These are phyloP conservation scores for Oenanthe sinensis DNA, from an alignment of 129 eudicot species.

Conservation along the genomic window DNA sequence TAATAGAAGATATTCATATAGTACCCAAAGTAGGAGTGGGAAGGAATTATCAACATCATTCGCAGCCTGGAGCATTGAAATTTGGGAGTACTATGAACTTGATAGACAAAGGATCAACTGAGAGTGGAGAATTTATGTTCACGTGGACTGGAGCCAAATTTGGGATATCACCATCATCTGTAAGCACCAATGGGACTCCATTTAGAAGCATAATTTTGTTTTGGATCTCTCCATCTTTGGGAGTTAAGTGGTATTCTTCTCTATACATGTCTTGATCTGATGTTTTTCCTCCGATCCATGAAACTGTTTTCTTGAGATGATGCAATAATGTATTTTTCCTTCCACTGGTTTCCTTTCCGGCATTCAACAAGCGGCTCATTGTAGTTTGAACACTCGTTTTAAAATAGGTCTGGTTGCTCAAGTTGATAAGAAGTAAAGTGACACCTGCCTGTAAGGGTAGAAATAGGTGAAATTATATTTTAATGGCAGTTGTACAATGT, in stretches of 20 bases:
- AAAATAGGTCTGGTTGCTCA: conserved; percentile 67
- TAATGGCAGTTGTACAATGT: not conserved
- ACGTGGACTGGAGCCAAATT: conserved; percentile 37
- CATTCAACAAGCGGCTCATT: conserved; percentile 21
- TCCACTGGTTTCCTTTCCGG: conserved; percentile 11
- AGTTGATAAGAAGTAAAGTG: conserved; percentile 77
- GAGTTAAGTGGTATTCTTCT: conserved; percentile 82
- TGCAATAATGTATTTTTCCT: conserved; percentile 22
- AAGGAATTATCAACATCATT: conserved; percentile 8
- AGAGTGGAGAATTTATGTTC: conserved; percentile 33
- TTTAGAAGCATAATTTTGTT: conserved; percentile 65
- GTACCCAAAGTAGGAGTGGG: not conserved
- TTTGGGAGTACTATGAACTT: conserved; percentile 70
- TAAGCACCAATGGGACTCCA: conserved; percentile 48
- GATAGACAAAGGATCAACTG: conserved; percentile 60
- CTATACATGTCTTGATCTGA: conserved; percentile 43
- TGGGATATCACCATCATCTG: conserved; percentile 48
- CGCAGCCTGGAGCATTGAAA: conserved; percentile 70
- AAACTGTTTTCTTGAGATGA: conserved; percentile 54
- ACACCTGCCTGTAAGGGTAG: conserved; percentile 53
- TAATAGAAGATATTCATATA: not conserved
- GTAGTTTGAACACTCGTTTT: conserved; percentile 35
- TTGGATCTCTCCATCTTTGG: conserved; percentile 47
- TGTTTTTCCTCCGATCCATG: conserved; percentile 80
- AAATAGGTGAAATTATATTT: not conserved